A percentile compares a stretch with the other conserved stretches of the same genome.
These are phyloP conservation scores for Venturia aucupariae DNA, from an alignment of 2,329 filamentous ascomycete genomes.

Conservation along the genomic window DNA sequence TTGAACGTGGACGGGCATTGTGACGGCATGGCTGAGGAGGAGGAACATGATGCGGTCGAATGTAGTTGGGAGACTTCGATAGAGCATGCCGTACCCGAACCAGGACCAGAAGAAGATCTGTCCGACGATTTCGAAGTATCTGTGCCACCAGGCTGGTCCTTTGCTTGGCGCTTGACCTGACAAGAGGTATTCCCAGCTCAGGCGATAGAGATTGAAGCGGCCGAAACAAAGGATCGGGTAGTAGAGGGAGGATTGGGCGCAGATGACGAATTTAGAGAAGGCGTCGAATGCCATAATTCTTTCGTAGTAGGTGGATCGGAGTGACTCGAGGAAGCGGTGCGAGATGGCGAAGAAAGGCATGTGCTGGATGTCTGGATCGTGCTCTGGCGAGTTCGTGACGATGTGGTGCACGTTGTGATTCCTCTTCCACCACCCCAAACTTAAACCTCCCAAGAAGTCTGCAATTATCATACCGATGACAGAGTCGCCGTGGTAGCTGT, in stretches of 20 bases:
- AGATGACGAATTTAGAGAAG: constrained; percentile 49
- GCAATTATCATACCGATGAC: constrained; percentile 84
- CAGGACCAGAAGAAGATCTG: constrained; percentile 58
- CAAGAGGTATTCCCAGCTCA: constrained; percentile 58
- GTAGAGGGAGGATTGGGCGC: constrained; percentile 57
- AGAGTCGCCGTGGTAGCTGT: constrained; percentile 74
- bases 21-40: constrained; percentile 54
- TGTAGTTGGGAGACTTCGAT: constrained; percentile 49
- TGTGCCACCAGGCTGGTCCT: constrained; percentile 58
- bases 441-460: constrained; percentile 81
- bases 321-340: constrained; percentile 53
- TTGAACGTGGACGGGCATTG: constrained; percentile 61
- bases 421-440: constrained; percentile 92
- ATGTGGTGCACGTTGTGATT: constrained; percentile 97
- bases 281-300: constrained; percentile 55
- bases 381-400: constrained; percentile 88
- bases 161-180: constrained; percentile 45
- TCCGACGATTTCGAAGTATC: constrained; percentile 54
- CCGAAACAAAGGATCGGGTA: constrained; percentile 59
- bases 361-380: constrained; percentile 86
- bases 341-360: constrained; percentile 60
- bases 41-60: constrained; percentile 52
- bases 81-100: constrained; percentile 58
- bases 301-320: constrained; percentile 59
- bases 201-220: constrained; percentile 62